These are phyloP conservation scores for Hyaloperonospora brassicae DNA, from an alignment of 352 stramenopile species.

Conservation along the genomic window DNA sequence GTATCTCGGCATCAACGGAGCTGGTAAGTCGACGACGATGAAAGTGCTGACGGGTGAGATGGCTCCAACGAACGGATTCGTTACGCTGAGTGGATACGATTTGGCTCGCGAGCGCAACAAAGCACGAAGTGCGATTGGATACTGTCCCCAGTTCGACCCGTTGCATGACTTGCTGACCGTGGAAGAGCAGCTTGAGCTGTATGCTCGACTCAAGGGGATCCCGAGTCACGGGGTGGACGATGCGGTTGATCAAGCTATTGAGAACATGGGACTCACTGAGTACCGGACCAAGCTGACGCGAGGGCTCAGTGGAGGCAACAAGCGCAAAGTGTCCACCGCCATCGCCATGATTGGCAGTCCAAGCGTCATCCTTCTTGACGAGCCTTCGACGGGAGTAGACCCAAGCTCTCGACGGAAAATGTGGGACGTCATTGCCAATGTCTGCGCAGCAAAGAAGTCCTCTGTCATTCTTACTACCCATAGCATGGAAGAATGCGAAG, in stretches of 20 bases:
- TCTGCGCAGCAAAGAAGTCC: slow-evolving; percentile 43
- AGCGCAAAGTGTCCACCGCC: slow-evolving; percentile 88
- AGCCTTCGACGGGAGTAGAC: slow-evolving; percentile 92
- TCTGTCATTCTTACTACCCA: slow-evolving; percentile 71
- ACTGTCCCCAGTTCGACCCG: slow-evolving; percentile 91
- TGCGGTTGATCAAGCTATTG: slow-evolving; percentile 52
- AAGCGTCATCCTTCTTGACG: slow-evolving; percentile 92
- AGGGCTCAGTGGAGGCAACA: slow-evolving; percentile 55
- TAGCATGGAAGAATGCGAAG: slow-evolving; percentile 80
- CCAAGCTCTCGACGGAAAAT: slow-evolving; percentile 88
- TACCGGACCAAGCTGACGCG: slow-evolving; percentile 55
- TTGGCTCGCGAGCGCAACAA: slow-evolving; percentile 30
- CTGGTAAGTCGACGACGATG: slow-evolving; percentile 81
- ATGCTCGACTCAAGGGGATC: slow-evolving; percentile 83
- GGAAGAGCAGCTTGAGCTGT: slow-evolving; percentile 87
- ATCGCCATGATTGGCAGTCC: slow-evolving; percentile 88
- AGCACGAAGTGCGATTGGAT: slow-evolving; percentile 60
- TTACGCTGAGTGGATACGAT: slow-evolving; percentile 42
- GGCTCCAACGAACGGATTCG: slow-evolving; percentile 40
- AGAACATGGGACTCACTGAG: slow-evolving; percentile 41
- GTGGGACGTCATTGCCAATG: slow-evolving; percentile 88
- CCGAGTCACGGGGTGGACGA: slow-evolving; percentile 20
- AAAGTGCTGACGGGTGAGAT: slow-evolving; percentile 63
- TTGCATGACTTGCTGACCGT: slow-evolving; percentile 91
- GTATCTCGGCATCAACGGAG: slow-evolving; percentile 86